Evolutionary conservation across 2,329 filamentous ascomycete species (phyloP), one percentile per base, ranked within the genome.

Genomic region (Ophioceras dolichostomum): DNA sequence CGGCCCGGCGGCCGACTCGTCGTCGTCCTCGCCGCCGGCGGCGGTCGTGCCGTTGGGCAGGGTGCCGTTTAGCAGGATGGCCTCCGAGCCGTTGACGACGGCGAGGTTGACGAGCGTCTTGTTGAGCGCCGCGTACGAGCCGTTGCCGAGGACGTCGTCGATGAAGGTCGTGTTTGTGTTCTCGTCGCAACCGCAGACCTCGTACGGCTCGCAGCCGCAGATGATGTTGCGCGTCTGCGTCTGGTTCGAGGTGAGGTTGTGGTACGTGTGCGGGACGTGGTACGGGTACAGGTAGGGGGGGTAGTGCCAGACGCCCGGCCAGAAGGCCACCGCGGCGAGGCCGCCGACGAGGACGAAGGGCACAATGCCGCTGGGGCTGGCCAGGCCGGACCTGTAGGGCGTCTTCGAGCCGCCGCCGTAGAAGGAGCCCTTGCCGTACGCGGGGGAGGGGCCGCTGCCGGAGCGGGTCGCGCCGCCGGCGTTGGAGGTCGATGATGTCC

Each of bases 1-100:
- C 56, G 49, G 45, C 16, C 45, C 59, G n/a, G 57, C 59, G 16
- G 45, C 54, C 28, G 41, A 45, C 32, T 49, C 49, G 7, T 64
- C 53, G 34, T 58, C 53, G 1, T 64, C 63, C 12, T 53, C 58
- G 19, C 63, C 67, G 10, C 62, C 64, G 4, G 61, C 42, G 1
- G 68, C 64, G 0, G 73, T 78, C 1, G 78, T 82, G 34, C 73
- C 75, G 46, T 82, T 80, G 21, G 77, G 72, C 4, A 89, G 60
- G 0, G 79, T 83, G n/a, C 84, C 84, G 53, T 87, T 86, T 52
- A 89, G 60, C 21, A 83, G 62, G 27, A 91, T 68, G 1, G 73
- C 79, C 43, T 59, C 59, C 2, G 68, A 79, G 35, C 75, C 75
- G 39, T 83, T 78, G 42, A 80, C 67, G 37, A 66, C 58, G 3